Base-by-base conservation (phyloP, 108 stramenopile genomes). In the Phaeodactylum tricornutum region DNA sequence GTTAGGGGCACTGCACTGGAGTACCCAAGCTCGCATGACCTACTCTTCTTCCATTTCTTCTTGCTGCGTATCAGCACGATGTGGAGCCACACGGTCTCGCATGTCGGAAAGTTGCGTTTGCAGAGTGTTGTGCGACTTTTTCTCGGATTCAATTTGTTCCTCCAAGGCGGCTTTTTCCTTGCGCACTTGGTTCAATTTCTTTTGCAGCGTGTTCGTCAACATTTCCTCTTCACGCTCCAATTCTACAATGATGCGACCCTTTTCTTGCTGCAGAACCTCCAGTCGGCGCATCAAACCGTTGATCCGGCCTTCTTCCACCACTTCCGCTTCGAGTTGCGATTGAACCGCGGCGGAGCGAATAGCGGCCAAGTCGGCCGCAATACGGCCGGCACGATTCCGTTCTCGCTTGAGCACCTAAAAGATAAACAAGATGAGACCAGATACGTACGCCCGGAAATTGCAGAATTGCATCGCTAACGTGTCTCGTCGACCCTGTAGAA, bases 191-290 rank as follows among this genome's bases (percentile, higher is more conserved):
- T 71, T 41, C 28, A 71, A 38, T 48, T 71, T 59, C 59, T 65
- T 70, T 27, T 61, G 63, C 27, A 65, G 35, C 5, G 68, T 59
- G 35, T 69, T 69, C 2, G 62, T 63, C 39, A 69, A 19, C 65
- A 72, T 57, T 57, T 72, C 71, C 48, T 72, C 71, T 47, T 72
- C 71, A 23, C 65, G 36, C 24, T 72, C 71, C 42, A 72, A 49
- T 34, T 72, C 71, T 16, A 57, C 9, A 21, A 72, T 48, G 43
- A 72, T 65, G 11, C 65, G 43, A 20, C 71, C 61, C 61, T 72
- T 72, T 54, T 72, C 71, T 31, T 41, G 35, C 25, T 72, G 61
- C 19, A 72, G 29, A 2, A 14, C 31, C 31, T 72, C 71, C 31
- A 72, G 11, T 21, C 50, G 47, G 5, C 65, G 50, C 64, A 72